Base-by-base conservation (phyloP, 148 eudicot genomes). In the Camellia granthamiana region DNA sequence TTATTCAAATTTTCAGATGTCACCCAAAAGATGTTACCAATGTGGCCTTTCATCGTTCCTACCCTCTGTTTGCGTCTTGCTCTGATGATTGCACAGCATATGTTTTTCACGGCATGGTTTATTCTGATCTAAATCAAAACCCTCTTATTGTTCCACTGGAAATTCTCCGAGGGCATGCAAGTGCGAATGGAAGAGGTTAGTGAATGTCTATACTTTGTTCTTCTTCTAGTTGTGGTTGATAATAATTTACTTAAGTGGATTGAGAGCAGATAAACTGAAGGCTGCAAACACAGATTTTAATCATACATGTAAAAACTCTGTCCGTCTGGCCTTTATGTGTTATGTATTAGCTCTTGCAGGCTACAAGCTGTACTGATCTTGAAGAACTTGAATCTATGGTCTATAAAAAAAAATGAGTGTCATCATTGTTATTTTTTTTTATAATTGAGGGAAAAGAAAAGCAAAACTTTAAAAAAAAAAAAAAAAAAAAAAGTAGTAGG, bases 91-190 rank as follows among this genome's bases (percentile, higher is more conserved):
- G 90, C 85, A 87, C 90, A 12, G 95, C 99, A 21, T 90, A 89
- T 83, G 91, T 96, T 70, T 92, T 89, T 79, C 99, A 96, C 84
- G 99, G 99, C 75, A 96, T 92, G 99, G 98, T 93, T 69, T 93
- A 93, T 85, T 90, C 97, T 0, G 99, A 96, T 92, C 87, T 96
- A 43, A 96, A 93, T 80, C 90, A 92, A 84, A 85, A 96, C 81
- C 99, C 99, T 52, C 84, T 91, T 79, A 89, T 93, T 83, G 91
- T 91, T 73, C 98, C 98, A 18, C 78, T 96, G 80, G 83, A 88
- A 89, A 90, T 91, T 69, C 97, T 96, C 73, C 86, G 86, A 69
- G 99, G 97, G 68, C 95, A 93, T 86, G 66, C 91, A 9, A 87
- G 87, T 75, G 66, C 84, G 21, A 91, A 92, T 85, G 94, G 90